These are phyloP conservation scores for Solanum peruvianum DNA, from an alignment of 257 asterid species.

Conservation along the genomic window DNA sequence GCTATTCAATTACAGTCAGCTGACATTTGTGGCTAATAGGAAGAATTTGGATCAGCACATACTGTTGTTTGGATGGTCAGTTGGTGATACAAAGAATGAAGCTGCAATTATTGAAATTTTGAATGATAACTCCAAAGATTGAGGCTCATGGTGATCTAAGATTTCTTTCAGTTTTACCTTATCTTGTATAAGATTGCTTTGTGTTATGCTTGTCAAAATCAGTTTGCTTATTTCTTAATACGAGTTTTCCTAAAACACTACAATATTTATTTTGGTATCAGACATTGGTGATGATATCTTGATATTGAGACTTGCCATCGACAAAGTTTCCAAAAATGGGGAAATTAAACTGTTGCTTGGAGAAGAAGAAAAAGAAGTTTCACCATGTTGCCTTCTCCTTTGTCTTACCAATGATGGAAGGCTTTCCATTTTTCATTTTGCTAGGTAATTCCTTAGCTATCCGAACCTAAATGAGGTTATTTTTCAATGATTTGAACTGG, in stretches of 20 bases:
- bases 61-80: slow-evolving; percentile 59
- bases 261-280: slow-evolving; percentile 15
- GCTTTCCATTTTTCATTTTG: slow-evolving; percentile 69
- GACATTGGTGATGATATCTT: slow-evolving; percentile 70
- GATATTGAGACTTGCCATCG: slow-evolving; percentile 59
- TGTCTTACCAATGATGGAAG: slow-evolving; percentile 85
- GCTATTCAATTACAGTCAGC: slow-evolving; percentile 49
- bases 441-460: slow-evolving; percentile 38
- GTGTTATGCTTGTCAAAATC: background rate
- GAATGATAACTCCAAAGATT: slow-evolving; percentile 40
- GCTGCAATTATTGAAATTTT: slow-evolving; percentile 55
- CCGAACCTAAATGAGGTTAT: background rate
- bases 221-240: background rate
- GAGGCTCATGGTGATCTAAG: slow-evolving; percentile 59
- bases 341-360: slow-evolving; percentile 44
- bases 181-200: background rate
- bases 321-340: slow-evolving; percentile 62
- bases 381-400: slow-evolving; percentile 71
- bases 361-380: slow-evolving; percentile 56
- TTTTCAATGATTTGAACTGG: background rate
- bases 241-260: background rate
- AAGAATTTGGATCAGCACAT: slow-evolving; percentile 49
- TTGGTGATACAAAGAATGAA: slow-evolving; percentile 36
- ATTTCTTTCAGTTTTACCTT: slow-evolving; percentile 8
- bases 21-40: slow-evolving; percentile 74